Percentiles rank a stretch among this genome's conserved stretches.
These are phyloP conservation scores for Diplocarpon rosae DNA, from an alignment of 2,329 filamentous ascomycete genomes.

Conservation along the genomic window DNA sequence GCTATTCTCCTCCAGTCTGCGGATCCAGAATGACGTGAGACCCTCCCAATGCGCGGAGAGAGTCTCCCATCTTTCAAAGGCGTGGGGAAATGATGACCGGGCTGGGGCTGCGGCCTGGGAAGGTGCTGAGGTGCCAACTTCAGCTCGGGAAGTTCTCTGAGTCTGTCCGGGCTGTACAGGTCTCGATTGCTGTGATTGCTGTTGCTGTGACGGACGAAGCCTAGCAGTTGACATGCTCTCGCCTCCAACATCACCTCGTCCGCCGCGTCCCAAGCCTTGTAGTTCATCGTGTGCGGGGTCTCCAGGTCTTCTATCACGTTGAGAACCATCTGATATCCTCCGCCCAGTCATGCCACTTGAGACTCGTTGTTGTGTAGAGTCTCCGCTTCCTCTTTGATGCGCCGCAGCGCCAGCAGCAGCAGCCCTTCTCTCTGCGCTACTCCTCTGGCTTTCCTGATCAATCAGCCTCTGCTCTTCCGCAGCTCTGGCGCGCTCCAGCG, in stretches of 20 bases:
- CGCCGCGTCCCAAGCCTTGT: slow-evolving; percentile 21
- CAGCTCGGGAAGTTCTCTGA: slow-evolving; percentile 8
- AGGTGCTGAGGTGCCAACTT: slow-evolving; percentile 6
- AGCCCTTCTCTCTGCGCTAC: slow-evolving; percentile 46
- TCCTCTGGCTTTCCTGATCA: slow-evolving; percentile 43
- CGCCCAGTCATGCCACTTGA: slow-evolving; percentile 16
- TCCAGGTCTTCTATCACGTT: slow-evolving; percentile 22
- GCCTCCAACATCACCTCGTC: slow-evolving; percentile 18
- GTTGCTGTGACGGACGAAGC: slow-evolving; percentile 23
- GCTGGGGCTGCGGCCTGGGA: slow-evolving; percentile 19
- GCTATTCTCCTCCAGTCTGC: slow-evolving; percentile 79
- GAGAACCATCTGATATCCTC: slow-evolving; percentile 25
- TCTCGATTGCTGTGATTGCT: slow-evolving; percentile 13
- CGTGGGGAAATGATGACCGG: slow-evolving; percentile 78
- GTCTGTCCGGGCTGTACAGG: slow-evolving; percentile 11
- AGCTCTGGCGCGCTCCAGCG: slow-evolving; percentile 34
- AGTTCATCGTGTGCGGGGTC: slow-evolving; percentile 14
- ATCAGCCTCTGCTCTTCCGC: slow-evolving; percentile 44
- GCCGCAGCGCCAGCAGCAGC: slow-evolving; percentile 39
- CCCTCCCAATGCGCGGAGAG: slow-evolving; percentile 97
- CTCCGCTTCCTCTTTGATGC: slow-evolving; percentile 17
- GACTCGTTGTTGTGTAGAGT: slow-evolving; percentile 10
- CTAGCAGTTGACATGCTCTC: slow-evolving; percentile 22
- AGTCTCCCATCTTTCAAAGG: slow-evolving; percentile 95
- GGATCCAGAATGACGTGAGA: slow-evolving; percentile 93